phyloP scores from a whole-genome alignment of 208 protist species.

The Acanthamoeba comandoni region DNA sequence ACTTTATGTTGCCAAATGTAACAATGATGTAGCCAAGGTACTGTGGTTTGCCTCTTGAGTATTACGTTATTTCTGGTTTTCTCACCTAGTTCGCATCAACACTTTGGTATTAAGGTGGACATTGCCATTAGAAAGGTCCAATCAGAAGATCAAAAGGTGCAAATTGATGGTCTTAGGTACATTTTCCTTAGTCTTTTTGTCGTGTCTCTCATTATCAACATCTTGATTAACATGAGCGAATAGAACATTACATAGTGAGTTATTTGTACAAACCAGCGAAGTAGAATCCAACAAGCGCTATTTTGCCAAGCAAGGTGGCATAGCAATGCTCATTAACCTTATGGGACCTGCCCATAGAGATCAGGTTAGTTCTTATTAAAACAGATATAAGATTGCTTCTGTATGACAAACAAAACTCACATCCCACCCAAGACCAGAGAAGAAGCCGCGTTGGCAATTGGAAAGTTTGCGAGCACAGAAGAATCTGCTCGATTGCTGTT shows the following conservation, averaged over 20 bases:
- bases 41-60: no score
- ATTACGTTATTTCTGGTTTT: no score
- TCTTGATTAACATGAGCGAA: no score
- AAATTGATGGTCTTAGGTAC: constrained; percentile 40
- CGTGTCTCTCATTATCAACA: neutral
- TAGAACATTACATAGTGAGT: no score
- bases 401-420: no score
- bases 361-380: neutral
- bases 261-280: no score
- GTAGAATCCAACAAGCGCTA: constrained; percentile 66
- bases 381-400: no score
- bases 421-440: neutral
- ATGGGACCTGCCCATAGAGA: constrained; percentile 49
- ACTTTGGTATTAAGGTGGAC: no score
- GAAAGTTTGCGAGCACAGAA: constrained; percentile 56
- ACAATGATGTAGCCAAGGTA: no score
- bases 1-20: constrained; percentile 26
- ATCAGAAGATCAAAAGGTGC: constrained; percentile 10
- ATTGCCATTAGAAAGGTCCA: neutral
- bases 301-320: constrained; percentile 64
- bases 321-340: constrained; percentile 11
- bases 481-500: constrained; percentile 43
- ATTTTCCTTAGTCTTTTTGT: neutral
- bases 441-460: constrained; percentile 36
- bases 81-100: no score